Evolutionary conservation across 2,329 filamentous ascomycete genomes (phyloP).

Genomic region (Fusarium napiforme): DNA sequence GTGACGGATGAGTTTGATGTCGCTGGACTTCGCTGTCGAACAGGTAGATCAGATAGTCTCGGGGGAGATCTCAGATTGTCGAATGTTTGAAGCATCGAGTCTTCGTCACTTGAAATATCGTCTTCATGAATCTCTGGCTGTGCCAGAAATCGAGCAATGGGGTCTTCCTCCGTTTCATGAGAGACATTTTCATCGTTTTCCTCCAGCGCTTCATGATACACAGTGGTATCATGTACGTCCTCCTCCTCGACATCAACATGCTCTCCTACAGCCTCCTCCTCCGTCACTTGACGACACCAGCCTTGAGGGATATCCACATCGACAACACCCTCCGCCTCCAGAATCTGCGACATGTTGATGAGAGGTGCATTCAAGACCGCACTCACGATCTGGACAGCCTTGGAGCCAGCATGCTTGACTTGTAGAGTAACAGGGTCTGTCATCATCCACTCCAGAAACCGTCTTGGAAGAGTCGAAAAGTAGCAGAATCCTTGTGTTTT

Average conservation of each 20-base stretch:
- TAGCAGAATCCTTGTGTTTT: slow-evolving; percentile 46
- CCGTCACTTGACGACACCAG: background rate
- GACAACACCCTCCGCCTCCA: slow-evolving; percentile 37
- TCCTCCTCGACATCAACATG: background rate
- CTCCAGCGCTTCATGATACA: background rate
- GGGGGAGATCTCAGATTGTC: background rate
- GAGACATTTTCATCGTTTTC: background rate
- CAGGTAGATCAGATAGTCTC: slow-evolving; percentile 7
- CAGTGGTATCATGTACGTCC: background rate
- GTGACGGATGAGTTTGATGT: slow-evolving; percentile 23
- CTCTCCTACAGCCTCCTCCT: background rate
- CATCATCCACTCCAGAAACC: slow-evolving; percentile 52
- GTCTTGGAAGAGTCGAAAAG: slow-evolving; percentile 40
- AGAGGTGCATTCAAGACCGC: slow-evolving; percentile 30
- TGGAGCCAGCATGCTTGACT: background rate
- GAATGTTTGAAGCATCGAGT: background rate
- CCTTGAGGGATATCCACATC: slow-evolving; percentile 17
- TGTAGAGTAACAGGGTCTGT: slow-evolving; percentile 33
- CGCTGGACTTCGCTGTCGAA: slow-evolving; percentile 22
- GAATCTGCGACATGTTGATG: slow-evolving; percentile 27
- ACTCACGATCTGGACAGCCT: slow-evolving; percentile 22
- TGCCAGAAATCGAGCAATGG: background rate
- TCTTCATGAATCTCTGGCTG: slow-evolving; percentile 9
- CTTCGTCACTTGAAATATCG: slow-evolving; percentile 1
- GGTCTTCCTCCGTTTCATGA: background rate